Evolutionary conservation across 2,329 filamentous ascomycete species (phyloP), one percentile per base, ranked within the genome.

Genomic region (Cyphellophora attinorum): DNA sequence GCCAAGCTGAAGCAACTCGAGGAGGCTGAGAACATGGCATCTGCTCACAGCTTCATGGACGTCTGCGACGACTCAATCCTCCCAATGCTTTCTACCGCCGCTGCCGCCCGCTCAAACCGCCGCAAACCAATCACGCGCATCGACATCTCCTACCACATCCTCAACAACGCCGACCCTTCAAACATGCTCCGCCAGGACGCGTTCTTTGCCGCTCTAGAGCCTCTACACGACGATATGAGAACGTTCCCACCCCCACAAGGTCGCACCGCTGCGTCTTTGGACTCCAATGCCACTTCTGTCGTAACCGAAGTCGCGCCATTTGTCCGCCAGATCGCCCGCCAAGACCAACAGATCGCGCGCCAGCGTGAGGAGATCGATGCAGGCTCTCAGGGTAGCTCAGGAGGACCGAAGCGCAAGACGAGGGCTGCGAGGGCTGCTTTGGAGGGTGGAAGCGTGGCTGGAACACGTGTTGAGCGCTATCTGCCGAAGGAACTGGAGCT

Each of bases 241-340:
- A 49, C 52, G 4, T 51, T 55, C 21, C 50, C 56, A 12, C 38
- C 49, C 3, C 37, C 55, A 11, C 53, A 50, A 14, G 57, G 56
- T 8, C 57, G 58, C 11, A 47, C 56, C 33, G 54, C 81, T 0
- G 88, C 84, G 0, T 76, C 81, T 0, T 85, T 94, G 45, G 85
- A 94, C 49, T 75, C 82, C 28, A 76, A 76, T 0, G 62, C 81
- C 48, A 55, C 58, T 1, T 64, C 79, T 13, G 74, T 94, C 19
- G 69, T 74, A 0, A 62, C 79, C 10, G 91, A 98, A 44, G 66
- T 96, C 2, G 88, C 86, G 0, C 91, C 93, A 0, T 96, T 85
- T 55, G 74, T 96, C n/a, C 81, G 93, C 8, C 70, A 72, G 23
- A 96, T 98, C 40, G 77, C 89, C 2, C 68, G 77, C 0, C 82